Percentiles rank a stretch among this genome's conserved stretches.
Conservation (phyloP, 202 grass and related monocot species). For the Elaeis oleifera region DNA sequence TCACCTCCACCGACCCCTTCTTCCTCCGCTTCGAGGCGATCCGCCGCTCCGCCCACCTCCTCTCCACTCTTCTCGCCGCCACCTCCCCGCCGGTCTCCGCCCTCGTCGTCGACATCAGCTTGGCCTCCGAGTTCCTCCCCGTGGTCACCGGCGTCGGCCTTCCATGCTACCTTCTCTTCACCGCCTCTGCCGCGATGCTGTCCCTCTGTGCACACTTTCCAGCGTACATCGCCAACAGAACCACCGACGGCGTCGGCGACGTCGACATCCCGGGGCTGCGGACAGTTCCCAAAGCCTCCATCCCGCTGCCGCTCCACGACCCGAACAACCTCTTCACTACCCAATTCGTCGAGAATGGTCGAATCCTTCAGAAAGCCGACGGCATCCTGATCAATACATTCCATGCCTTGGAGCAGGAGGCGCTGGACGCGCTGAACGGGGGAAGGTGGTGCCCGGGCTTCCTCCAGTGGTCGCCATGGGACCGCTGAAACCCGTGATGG, state of each 20-base stretch:
- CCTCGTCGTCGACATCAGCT: conserved; percentile 45
- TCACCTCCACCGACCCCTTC: conserved; percentile 50
- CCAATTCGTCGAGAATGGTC: conserved; percentile 49
- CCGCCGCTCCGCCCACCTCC: conserved; percentile 34
- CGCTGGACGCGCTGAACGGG: conserved; percentile 32
- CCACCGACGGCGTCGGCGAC: conserved; percentile 12
- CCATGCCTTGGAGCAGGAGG: conserved; percentile 33
- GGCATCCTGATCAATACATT: conserved; percentile 60
- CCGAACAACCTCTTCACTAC: conserved; percentile 49
- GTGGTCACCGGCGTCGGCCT: conserved; percentile 23
- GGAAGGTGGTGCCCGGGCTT: conserved; percentile 23
- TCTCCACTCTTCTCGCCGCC: conserved; percentile 16
- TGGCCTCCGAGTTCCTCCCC: conserved; percentile 31
- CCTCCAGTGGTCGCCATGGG: conserved; percentile 49
- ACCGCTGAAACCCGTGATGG: conserved; percentile 26
- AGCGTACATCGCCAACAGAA: background rate
- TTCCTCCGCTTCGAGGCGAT: conserved; percentile 53
- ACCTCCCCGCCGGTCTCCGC: conserved; percentile 27
- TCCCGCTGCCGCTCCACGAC: conserved; percentile 43
- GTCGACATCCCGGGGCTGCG: conserved; percentile 41
- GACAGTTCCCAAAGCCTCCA: conserved; percentile 21
- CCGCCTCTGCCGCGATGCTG: conserved; percentile 52
- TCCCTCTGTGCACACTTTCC: conserved; percentile 30
- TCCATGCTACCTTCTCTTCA: conserved; percentile 60
- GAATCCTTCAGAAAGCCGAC: conserved; percentile 16